phyloP scores from a whole-genome alignment of 495 filamentous ascomycete species.

The Xylaria longipes region DNA sequence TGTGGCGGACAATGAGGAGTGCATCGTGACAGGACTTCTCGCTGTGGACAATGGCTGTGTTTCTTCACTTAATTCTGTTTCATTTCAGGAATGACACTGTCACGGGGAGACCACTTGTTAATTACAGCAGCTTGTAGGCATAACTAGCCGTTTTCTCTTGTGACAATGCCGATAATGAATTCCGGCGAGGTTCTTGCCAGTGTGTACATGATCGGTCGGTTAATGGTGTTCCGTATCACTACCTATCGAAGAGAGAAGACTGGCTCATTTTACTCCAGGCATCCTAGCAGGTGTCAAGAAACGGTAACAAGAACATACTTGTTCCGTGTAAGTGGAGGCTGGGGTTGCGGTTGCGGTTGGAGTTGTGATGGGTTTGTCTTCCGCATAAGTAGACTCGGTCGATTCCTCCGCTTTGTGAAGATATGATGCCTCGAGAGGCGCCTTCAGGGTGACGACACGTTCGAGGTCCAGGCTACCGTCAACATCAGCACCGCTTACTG shows the following conservation, averaged over 20 bases:
- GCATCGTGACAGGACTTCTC: background rate
- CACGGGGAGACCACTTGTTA: background rate
- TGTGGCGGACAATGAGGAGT: background rate
- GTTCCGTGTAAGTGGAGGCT: background rate
- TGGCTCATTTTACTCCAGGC: background rate
- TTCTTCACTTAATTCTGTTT: background rate
- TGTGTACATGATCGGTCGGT: background rate
- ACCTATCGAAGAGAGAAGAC: background rate
- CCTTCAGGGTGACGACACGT: too few relatives aligned
- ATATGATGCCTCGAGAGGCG: too few relatives aligned
- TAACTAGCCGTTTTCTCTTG: background rate
- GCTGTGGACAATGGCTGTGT: background rate
- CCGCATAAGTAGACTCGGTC: too few relatives aligned
- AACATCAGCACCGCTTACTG: too few relatives aligned
- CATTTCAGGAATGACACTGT: background rate
- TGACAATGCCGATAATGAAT: background rate
- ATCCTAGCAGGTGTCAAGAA: background rate
- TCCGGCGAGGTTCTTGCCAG: background rate
- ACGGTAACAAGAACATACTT: background rate
- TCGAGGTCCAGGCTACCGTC: too few relatives aligned
- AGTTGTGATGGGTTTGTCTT: too few relatives aligned
- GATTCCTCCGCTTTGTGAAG: too few relatives aligned
- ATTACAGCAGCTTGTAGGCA: background rate
- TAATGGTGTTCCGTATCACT: background rate
- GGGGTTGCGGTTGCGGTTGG: background rate